Conservation (phyloP, 2,329 filamentous ascomycete species). For the Seiridium unicorne region DNA sequence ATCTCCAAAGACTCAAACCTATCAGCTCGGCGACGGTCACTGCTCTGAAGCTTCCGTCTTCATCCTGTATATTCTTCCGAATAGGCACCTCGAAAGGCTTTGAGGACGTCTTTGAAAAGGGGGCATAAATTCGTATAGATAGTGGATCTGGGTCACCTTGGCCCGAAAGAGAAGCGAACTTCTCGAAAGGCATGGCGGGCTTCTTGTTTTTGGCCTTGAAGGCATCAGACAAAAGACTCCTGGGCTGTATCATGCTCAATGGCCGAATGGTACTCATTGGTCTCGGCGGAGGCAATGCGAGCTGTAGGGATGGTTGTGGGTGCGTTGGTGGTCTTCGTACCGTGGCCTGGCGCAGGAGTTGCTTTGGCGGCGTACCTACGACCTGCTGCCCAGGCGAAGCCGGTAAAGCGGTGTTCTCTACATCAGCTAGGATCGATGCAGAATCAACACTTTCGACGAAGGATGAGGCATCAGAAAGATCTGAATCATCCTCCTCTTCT, state of each 20-base stretch:
- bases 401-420: constrained; percentile 56
- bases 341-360: constrained; percentile 61
- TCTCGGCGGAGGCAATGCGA: constrained; percentile 68
- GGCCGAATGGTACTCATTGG: constrained; percentile 64
- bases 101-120: constrained; percentile 63
- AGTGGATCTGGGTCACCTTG: constrained; percentile 77
- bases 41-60: constrained; percentile 57
- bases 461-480: constrained; percentile 61
- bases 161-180: constrained; percentile 73
- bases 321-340: constrained; percentile 60
- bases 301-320: constrained; percentile 54
- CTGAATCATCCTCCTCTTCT: constrained; percentile 56
- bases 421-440: constrained; percentile 66
- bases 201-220: constrained; percentile 72
- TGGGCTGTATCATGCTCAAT: constrained; percentile 66
- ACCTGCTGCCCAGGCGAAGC: constrained; percentile 55
- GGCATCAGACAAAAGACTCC: constrained; percentile 69
- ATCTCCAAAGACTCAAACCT: constrained; percentile 74
- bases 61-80: constrained; percentile 66
- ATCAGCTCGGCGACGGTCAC: constrained; percentile 81
- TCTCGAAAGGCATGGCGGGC: constrained; percentile 69
- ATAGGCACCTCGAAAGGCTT: constrained; percentile 72
- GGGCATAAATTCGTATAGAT: constrained; percentile 73
- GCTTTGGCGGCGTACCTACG: constrained; percentile 62
- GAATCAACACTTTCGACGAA: constrained; percentile 70